Base-by-base conservation (phyloP, 129 eudicot genomes). In the Gnaphalium uliginosum region DNA sequence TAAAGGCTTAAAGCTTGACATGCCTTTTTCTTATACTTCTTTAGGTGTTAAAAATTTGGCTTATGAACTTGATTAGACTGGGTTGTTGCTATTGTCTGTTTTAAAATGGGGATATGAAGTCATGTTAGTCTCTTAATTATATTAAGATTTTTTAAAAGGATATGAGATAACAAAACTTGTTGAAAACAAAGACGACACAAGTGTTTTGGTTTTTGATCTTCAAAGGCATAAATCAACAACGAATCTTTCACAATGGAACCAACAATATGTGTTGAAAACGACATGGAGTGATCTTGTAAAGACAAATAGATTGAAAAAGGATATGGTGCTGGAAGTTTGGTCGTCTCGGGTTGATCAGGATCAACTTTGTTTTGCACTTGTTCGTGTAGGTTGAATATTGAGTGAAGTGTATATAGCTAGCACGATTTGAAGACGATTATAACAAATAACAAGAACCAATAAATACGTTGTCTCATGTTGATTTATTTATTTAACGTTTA, bases 171-270 rank as follows among this genome's bases (percentile, higher is more conserved):
- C 0, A 8, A 65, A 65, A 17, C 69, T 32, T 6, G 48, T 32
- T 6, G 48, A 0, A 29, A 32, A n/a, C 0, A 1, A 7, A 29
- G 5, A 30, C 6, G 46, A 32, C 11, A 30, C n/a, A 65, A 65
- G 46, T 32, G 48, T 30, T 41, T 17, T 5, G 10, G 69, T 65
- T 21, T 65, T 15, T 65, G 69, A 65, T 65, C 13, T 10, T 0
- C 11, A 65, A 65, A 30, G 43, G 48, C 48, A 4, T 6, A 6
- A 30, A 65, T 15, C 25, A 2, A 30, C 46, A 9, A 1, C 32
- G 46, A 65, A 65, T 30, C 25, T 65, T 65, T 11, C 46, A 30
- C 46, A 30, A 32, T 65, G 69, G 69, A 65, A 17, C 6, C 32
- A 6, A n/a, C 1, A 29, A 2, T 32, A 65, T 32, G 69, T 30